Conservation (phyloP, 2,329 filamentous ascomycete species). For the Canariomyces notabilis region DNA sequence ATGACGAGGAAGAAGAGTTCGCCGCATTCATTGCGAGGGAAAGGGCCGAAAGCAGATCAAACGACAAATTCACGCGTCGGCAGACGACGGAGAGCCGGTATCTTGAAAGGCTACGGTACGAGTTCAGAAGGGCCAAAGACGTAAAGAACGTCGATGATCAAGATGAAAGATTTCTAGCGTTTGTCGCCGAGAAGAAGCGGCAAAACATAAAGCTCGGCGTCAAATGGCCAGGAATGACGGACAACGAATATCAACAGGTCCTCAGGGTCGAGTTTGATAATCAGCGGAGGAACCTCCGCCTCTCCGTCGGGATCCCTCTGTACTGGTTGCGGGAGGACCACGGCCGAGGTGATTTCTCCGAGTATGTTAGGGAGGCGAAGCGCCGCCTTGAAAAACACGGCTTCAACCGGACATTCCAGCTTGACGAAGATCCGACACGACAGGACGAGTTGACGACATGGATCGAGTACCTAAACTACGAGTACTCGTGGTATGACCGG, state of each 20-base stretch:
- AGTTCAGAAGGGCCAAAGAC: constrained; percentile 9
- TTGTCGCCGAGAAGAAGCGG: constrained; percentile 13
- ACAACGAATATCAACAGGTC: constrained; percentile 1
- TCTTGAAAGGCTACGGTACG: constrained; percentile 1
- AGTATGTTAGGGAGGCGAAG: constrained; percentile 18
- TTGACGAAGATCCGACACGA: constrained; percentile 26
- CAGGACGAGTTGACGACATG: constrained; percentile 35
- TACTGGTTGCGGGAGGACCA: not conserved
- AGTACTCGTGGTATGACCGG: constrained; percentile 18
- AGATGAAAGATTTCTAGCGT: constrained; percentile 17
- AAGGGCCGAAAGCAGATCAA: not conserved
- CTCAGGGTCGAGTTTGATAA: not conserved
- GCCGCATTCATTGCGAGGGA: constrained; percentile 8
- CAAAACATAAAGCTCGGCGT: not conserved
- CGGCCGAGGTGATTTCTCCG: constrained; percentile 2
- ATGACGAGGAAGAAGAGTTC: constrained; percentile 22
- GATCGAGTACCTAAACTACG: constrained; percentile 36
- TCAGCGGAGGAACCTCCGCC: not conserved
- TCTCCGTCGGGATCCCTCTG: not conserved
- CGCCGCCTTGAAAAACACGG: constrained; percentile 27
- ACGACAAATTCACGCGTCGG: not conserved
- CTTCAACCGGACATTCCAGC: constrained; percentile 28
- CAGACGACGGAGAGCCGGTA: not conserved
- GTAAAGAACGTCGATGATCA: constrained; percentile 24
- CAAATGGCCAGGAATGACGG: constrained; percentile 1